Evolutionary conservation across 345 rosid genomes (phyloP).

Genomic region (Eucalyptus polybractea): DNA sequence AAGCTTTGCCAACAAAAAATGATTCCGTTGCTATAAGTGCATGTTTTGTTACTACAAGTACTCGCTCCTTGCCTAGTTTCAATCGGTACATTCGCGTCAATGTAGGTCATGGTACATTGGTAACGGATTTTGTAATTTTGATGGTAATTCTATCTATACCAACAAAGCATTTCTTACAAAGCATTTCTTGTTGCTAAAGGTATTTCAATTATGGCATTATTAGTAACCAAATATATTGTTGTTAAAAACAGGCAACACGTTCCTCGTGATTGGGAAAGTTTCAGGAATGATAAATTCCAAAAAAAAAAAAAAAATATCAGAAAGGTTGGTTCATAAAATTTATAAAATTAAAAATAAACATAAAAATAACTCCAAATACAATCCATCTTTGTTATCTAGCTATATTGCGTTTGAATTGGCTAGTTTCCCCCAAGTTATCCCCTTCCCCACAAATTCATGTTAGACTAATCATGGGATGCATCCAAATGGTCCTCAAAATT

Average conservation of each 20-base stretch:
- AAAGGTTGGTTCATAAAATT: background rate
- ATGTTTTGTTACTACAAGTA: background rate
- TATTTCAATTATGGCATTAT: too few species aligned
- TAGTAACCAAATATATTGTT: too few species aligned
- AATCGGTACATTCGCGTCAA: background rate
- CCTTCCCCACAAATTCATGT: background rate
- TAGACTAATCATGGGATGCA: background rate
- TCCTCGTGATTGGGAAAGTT: background rate
- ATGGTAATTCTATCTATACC: too few species aligned
- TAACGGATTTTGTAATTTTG: too few species aligned
- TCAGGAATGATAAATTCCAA: background rate
- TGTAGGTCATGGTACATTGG: too few species aligned
- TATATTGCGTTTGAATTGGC: background rate
- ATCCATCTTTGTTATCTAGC: background rate
- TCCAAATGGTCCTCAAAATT: background rate
- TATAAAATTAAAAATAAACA: background rate
- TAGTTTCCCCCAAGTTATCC: background rate
- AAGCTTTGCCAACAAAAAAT: background rate
- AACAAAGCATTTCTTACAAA: too few species aligned
- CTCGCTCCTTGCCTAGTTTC: background rate
- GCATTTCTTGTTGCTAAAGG: too few species aligned
- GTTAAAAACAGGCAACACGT: too few species aligned
- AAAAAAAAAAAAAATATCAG: background rate
- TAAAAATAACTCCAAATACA: background rate
- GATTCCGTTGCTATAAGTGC: background rate